Base-by-base conservation (phyloP, 495 filamentous ascomycete species). In the Hypoxylon fuscum region DNA sequence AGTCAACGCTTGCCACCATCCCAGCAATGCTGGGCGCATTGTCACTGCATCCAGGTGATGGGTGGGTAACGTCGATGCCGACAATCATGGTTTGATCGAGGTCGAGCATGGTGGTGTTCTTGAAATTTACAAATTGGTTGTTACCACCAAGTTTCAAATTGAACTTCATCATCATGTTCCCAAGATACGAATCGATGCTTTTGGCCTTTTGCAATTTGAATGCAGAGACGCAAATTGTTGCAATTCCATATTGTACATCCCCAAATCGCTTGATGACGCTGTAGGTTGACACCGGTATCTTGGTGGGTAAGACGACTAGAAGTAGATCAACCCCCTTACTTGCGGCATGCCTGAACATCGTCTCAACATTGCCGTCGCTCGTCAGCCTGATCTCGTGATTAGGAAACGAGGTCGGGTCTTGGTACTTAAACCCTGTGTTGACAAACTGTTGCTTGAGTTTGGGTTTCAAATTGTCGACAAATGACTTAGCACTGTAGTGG, bases 1-100 rank as follows among this genome's bases (percentile, higher is more conserved):
- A 52, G 68, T 90, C 86, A 21, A 83, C 60, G 45, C 81, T 87
- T 3, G 86, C 87, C 9, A 91, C 88, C 40, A 92, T 82, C 1
- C 75, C 82, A 8, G 89, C 87, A 45, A 90, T 83, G 62, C 83
- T 87, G 0, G 88, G 89, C 1, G 86, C 83, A 5, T 68, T 69
- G 11, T 74, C 59, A 3, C 76, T 60, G 18, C 84, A 87, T 0
- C 85, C 85, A 0, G 89, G 87, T 0, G 88, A 87, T 0, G 90
- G 91, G 65, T 93, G 91, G 0, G 90, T 91, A 6, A 92, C 90
- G 61, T 93, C 90, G 5, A 90, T 83, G 1, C 90, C 90, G 42
- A 92, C 72, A 27, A 94, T 74, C 87, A 94, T 94, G 1, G 89
- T 91, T 31, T 83, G 12, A 11, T 10, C 12, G 5, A 35, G 11